Evolutionary conservation across 495 filamentous ascomycete genomes (phyloP).

Genomic region (Aspergillus steynii): DNA sequence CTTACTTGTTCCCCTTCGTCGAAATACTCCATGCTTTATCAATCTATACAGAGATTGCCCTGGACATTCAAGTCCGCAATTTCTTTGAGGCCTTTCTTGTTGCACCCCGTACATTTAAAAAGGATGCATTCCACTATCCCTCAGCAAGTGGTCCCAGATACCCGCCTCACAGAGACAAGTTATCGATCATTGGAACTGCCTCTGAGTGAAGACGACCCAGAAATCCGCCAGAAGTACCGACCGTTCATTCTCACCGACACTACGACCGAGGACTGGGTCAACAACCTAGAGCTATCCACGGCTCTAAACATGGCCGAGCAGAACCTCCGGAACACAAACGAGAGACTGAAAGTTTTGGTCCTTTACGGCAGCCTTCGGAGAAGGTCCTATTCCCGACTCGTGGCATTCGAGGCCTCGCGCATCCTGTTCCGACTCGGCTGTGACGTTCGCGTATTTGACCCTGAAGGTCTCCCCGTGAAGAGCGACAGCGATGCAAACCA

Average conservation of each 20-base stretch:
- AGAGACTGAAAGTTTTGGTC: slow-evolving; percentile 60
- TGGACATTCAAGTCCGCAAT: too few species aligned
- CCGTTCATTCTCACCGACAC: slow-evolving; percentile 54
- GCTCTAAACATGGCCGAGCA: slow-evolving; percentile 52
- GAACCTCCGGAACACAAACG: slow-evolving; percentile 38
- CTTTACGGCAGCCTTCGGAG: slow-evolving; percentile 62
- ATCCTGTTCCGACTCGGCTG: slow-evolving; percentile 68
- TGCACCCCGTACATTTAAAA: too few species aligned
- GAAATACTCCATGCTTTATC: too few species aligned
- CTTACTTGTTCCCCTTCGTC: too few species aligned
- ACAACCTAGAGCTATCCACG: slow-evolving; percentile 56
- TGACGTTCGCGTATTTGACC: slow-evolving; percentile 67
- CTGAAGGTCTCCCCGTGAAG: slow-evolving; percentile 60
- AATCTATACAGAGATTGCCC: too few species aligned
- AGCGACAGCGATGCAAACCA: slow-evolving; percentile 60
- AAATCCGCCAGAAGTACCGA: slow-evolving; percentile 53
- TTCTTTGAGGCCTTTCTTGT: too few species aligned
- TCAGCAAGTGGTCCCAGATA: too few species aligned
- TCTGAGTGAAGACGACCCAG: slow-evolving; percentile 44
- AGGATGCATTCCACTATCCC: too few species aligned
- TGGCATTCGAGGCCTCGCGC: slow-evolving; percentile 60
- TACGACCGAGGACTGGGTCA: slow-evolving; percentile 53
- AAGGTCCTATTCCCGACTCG: slow-evolving; percentile 61
- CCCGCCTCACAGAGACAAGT: too few species aligned
- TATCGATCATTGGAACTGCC: too few species aligned